These are phyloP conservation scores for Hawksworthiomyces lignivorus DNA, from an alignment of 2,329 filamentous ascomycete genomes.

Conservation along the genomic window DNA sequence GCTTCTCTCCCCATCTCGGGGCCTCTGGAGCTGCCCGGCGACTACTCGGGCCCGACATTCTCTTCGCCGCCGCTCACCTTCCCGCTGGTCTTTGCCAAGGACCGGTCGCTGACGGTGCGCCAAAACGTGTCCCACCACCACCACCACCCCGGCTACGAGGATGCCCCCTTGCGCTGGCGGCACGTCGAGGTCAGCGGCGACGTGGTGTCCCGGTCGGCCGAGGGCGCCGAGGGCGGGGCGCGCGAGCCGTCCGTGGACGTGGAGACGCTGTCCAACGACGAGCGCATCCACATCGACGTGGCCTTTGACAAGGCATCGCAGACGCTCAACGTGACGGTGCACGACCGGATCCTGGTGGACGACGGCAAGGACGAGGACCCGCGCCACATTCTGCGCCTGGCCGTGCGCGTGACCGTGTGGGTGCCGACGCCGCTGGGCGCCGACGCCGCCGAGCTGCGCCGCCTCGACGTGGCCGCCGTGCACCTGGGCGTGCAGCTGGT, in stretches of 20 bases:
- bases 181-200: conserved; percentile 35
- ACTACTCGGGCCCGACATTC: background rate
- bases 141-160: background rate
- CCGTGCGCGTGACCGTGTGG: conserved; percentile 39
- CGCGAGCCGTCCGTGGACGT: conserved; percentile 30
- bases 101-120: conserved; percentile 30
- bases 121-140: conserved; percentile 26
- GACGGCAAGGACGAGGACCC: conserved; percentile 25
- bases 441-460: conserved; percentile 23
- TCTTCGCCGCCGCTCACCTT: conserved; percentile 11
- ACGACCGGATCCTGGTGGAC: conserved; percentile 6
- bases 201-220: conserved; percentile 32
- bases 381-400: conserved; percentile 28
- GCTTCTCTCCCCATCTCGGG: conserved; percentile 9
- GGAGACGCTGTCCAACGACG: conserved; percentile 38
- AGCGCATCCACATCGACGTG: conserved; percentile 27
- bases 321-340: conserved; percentile 24
- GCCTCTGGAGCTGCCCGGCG: conserved; percentile 6
- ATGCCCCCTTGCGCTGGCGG: conserved; percentile 5
- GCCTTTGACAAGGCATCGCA: conserved; percentile 29
- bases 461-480: conserved; percentile 27
- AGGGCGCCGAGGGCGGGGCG: background rate
- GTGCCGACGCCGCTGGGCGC: conserved; percentile 28
- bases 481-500: conserved; percentile 34
- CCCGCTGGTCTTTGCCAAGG: conserved; percentile 26